Evolutionary conservation across 129 eudicot genomes (phyloP).

Genomic region (Kitagawia praeruptora): DNA sequence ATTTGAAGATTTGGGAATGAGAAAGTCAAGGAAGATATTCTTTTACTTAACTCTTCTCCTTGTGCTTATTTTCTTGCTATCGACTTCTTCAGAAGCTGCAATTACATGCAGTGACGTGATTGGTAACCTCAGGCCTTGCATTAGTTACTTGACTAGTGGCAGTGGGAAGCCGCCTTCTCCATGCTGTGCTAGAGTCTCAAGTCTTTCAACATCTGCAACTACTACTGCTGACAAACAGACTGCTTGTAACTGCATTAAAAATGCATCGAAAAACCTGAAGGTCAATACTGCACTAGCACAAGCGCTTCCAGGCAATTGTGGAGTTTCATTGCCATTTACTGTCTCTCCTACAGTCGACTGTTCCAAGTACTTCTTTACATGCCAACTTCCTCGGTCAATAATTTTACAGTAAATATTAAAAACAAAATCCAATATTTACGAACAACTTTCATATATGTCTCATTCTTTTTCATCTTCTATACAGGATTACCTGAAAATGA

Average conservation of each 20-base stretch:
- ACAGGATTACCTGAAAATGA: constrained; percentile 13
- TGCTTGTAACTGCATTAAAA: constrained; percentile 55
- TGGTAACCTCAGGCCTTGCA: constrained; percentile 43
- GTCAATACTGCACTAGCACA: constrained; percentile 32
- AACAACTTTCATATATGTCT: too few relatives aligned
- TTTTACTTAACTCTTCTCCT: constrained; percentile 11
- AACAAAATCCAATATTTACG: background rate
- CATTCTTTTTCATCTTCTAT: too few relatives aligned
- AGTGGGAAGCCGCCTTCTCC: constrained; percentile 50
- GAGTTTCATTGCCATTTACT: constrained; percentile 44
- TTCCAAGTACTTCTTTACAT: constrained; percentile 44
- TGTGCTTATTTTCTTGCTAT: constrained; percentile 15
- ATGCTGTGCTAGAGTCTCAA: constrained; percentile 57
- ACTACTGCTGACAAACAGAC: constrained; percentile 46
- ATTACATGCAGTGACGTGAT: constrained; percentile 49
- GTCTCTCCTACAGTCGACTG: constrained; percentile 65
- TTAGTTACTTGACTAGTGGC: constrained; percentile 49
- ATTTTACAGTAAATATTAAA: too few relatives aligned
- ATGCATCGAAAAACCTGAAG: constrained; percentile 34
- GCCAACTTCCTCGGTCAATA: background rate
- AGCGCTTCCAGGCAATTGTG: constrained; percentile 68
- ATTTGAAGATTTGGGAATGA: too few relatives aligned
- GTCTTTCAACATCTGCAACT: constrained; percentile 40
- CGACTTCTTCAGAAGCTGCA: constrained; percentile 31
- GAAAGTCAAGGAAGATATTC: too few relatives aligned